Evolutionary conservation across 1,139 yeast species (phyloP).

Genomic region (Sugiyamaella novakii): DNA sequence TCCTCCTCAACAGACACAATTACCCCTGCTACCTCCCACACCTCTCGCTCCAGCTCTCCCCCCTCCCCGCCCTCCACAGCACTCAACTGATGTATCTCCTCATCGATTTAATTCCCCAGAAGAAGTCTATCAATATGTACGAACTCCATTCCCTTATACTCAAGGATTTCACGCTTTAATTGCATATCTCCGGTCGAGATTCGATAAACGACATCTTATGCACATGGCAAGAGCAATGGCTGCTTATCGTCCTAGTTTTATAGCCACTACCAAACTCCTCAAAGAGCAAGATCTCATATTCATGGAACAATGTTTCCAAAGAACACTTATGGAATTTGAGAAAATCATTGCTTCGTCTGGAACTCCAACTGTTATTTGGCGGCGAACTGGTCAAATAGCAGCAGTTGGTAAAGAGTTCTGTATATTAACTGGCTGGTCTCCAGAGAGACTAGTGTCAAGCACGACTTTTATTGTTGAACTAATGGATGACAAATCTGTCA

Average conservation of each 20-base stretch:
- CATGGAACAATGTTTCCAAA: constrained; percentile 93
- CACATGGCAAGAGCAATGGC: constrained; percentile 90
- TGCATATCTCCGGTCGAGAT: constrained; percentile 70
- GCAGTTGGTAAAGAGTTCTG: constrained; percentile 92
- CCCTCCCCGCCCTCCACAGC: background rate
- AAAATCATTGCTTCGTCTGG: constrained; percentile 81
- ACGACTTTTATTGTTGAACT: constrained; percentile 80
- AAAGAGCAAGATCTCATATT: constrained; percentile 89
- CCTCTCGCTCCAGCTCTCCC: background rate
- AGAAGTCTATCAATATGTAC: constrained; percentile 36
- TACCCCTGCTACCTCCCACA: background rate
- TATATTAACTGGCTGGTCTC: constrained; percentile 83
- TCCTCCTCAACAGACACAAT: background rate
- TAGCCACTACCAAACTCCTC: constrained; percentile 85
- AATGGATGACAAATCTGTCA: constrained; percentile 81
- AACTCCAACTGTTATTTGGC: constrained; percentile 93
- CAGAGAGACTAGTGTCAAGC: constrained; percentile 57
- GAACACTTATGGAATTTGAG: constrained; percentile 84
- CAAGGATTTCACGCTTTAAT: constrained; percentile 85
- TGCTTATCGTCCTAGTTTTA: constrained; percentile 84
- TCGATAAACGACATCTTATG: constrained; percentile 70
- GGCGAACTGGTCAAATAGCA: constrained; percentile 91
- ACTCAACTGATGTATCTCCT: constrained; percentile 11
- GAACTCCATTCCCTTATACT: constrained; percentile 77
- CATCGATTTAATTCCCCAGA: constrained; percentile 32